Evolutionary conservation across 2,329 filamentous ascomycete species (phyloP).

Genomic region (Penicillium expansum): DNA sequence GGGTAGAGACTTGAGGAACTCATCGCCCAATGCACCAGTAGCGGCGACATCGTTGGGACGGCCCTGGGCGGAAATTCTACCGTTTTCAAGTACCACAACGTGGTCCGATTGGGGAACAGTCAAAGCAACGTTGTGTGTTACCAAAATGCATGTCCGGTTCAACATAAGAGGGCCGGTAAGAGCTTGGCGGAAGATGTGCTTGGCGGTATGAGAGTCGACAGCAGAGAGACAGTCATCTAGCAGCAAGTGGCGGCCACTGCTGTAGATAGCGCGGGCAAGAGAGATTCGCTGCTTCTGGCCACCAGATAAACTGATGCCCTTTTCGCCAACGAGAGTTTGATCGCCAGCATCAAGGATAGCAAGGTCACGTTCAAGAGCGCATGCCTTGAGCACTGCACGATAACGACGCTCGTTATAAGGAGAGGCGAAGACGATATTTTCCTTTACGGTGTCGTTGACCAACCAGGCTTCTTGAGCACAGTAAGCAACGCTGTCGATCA

Average conservation of each 20-base stretch:
- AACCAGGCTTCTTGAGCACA: slow-evolving; percentile 97
- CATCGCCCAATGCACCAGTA: slow-evolving; percentile 86
- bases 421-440: slow-evolving; percentile 90
- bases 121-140: slow-evolving; percentile 92
- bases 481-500: slow-evolving; percentile 91
- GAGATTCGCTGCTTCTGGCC: slow-evolving; percentile 98
- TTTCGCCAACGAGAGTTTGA: slow-evolving; percentile 91
- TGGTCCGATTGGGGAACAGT: slow-evolving; percentile 77
- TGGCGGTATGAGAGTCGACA: slow-evolving; percentile 94
- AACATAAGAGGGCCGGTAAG: slow-evolving; percentile 86
- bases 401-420: slow-evolving; percentile 80
- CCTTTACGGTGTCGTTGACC: slow-evolving; percentile 90
- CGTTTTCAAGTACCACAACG: slow-evolving; percentile 84
- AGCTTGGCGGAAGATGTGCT: slow-evolving; percentile 96
- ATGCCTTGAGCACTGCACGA: slow-evolving; percentile 82
- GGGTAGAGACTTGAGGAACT: slow-evolving; percentile 71
- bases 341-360: slow-evolving; percentile 91
- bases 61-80: slow-evolving; percentile 74
- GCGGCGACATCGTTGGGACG: slow-evolving; percentile 72
- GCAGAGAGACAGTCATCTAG: slow-evolving; percentile 95
- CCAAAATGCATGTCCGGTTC: slow-evolving; percentile 84
- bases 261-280: slow-evolving; percentile 94
- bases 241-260: slow-evolving; percentile 83
- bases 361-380: slow-evolving; percentile 84
- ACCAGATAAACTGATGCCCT: slow-evolving; percentile 93